These are phyloP conservation scores for Zizania palustris DNA, from an alignment of 202 grass and related monocot genomes.

Conservation along the genomic window DNA sequence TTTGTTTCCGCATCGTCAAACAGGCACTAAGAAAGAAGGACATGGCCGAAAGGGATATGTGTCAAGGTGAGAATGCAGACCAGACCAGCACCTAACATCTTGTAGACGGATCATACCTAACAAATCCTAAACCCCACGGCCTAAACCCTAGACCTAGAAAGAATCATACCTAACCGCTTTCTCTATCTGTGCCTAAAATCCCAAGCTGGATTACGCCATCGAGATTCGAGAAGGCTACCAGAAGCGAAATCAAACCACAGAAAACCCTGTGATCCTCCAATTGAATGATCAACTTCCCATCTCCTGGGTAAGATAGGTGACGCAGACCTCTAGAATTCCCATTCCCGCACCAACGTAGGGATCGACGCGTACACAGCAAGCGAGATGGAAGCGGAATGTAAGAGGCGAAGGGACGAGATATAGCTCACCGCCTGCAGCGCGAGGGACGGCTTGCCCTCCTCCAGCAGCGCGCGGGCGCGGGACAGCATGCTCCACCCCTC, in stretches of 20 bases:
- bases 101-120: slow-evolving; percentile 33
- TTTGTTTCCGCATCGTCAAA: no score
- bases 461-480: slow-evolving; percentile 63
- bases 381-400: slow-evolving; percentile 29
- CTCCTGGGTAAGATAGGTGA: not conserved
- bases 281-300: slow-evolving; percentile 5
- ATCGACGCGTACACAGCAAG: slow-evolving; percentile 3
- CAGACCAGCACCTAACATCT: not conserved
- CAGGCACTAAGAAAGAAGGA: slow-evolving; percentile 33
- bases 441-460: slow-evolving; percentile 74
- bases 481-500: slow-evolving; percentile 67
- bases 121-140: slow-evolving; percentile 42
- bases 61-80: slow-evolving; percentile 8
- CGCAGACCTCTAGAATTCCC: slow-evolving; percentile 3
- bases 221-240: not conserved
- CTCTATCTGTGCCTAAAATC: not conserved
- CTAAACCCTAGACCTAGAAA: slow-evolving; percentile 41
- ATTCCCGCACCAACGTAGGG: not conserved
- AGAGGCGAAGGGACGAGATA: not conserved
- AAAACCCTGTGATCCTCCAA: slow-evolving; percentile 18
- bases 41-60: slow-evolving; percentile 17
- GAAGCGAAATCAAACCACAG: slow-evolving; percentile 8
- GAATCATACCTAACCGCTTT: slow-evolving; percentile 33
- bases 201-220: slow-evolving; percentile 14
- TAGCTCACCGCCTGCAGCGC: slow-evolving; percentile 77